Conservation (phyloP, 495 filamentous ascomycete genomes). For the Trichoderma virens region DNA sequence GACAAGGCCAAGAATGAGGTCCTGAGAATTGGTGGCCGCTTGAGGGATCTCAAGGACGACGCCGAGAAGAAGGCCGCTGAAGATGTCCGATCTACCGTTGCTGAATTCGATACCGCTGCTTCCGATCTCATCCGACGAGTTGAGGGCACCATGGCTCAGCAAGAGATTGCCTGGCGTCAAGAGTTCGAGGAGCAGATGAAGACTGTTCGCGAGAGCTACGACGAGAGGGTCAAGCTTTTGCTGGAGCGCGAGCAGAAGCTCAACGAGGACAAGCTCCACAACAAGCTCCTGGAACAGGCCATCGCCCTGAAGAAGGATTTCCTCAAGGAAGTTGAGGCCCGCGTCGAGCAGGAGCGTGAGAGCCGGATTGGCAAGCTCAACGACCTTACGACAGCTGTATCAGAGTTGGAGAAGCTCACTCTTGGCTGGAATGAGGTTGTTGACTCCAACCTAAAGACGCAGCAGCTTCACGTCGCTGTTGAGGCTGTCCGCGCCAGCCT, state of each 20-base stretch:
- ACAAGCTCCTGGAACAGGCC: conserved; percentile 85
- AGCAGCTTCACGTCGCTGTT: conserved; percentile 89
- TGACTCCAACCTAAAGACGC: conserved; percentile 81
- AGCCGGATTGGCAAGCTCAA: conserved; percentile 78
- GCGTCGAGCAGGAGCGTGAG: conserved; percentile 82
- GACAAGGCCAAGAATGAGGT: conserved; percentile 77
- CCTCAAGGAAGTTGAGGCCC: conserved; percentile 62
- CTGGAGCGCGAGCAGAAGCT: conserved; percentile 65
- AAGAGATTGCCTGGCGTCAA: conserved; percentile 71
- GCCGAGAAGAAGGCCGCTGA: conserved; percentile 65
- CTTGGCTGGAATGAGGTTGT: conserved; percentile 79
- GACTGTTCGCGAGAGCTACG: conserved; percentile 63
- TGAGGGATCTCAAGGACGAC: conserved; percentile 58
- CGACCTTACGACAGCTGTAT: conserved; percentile 67
- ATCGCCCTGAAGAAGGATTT: conserved; percentile 80
- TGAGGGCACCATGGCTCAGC: conserved; percentile 60
- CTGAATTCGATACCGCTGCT: conserved; percentile 40
- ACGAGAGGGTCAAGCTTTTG: conserved; percentile 69
- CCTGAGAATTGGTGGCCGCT: conserved; percentile 64
- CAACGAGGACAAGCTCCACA: conserved; percentile 69
- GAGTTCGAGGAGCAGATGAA: conserved; percentile 88
- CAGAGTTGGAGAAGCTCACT: conserved; percentile 77
- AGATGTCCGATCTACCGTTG: conserved; percentile 61
- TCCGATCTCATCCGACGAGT: conserved; percentile 73
- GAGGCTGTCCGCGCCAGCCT: conserved; percentile 82